Evolutionary conservation across 2,329 filamentous ascomycete genomes (phyloP).

Genomic region (Fusarium sublunatum): DNA sequence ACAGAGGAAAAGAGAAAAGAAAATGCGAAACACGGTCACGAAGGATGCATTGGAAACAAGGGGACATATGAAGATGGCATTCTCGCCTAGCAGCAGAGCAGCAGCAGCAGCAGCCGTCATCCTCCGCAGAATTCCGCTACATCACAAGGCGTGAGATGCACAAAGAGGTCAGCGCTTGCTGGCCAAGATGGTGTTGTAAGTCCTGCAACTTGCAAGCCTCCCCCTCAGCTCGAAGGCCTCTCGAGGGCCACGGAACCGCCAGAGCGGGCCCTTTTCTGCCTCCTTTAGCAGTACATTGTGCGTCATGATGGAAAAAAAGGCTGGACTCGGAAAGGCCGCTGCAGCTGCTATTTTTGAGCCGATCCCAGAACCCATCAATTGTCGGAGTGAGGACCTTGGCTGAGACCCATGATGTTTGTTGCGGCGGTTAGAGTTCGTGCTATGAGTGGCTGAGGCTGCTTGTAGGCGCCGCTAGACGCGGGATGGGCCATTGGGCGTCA

Average conservation of each 20-base stretch:
- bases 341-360: constrained; percentile 34
- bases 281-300: constrained; percentile 3
- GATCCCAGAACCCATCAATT: constrained; percentile 20
- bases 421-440: constrained; percentile 41
- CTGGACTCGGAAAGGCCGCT: constrained; percentile 20
- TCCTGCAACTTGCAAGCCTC: constrained; percentile 40
- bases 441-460: constrained; percentile 40
- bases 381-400: not conserved
- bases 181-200: constrained; percentile 23
- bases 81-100: constrained; percentile 14
- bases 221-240: constrained; percentile 30
- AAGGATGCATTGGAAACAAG: constrained; percentile 26
- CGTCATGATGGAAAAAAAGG: constrained; percentile 27
- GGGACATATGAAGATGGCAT: constrained; percentile 33
- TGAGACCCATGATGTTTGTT: constrained; percentile 36
- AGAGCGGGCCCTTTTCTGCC: constrained; percentile 23
- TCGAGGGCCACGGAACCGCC: constrained; percentile 29
- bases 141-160: not conserved
- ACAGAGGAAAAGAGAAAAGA: constrained; percentile 26
- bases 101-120: constrained; percentile 14
- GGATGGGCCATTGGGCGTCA: constrained; percentile 29
- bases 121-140: constrained; percentile 16
- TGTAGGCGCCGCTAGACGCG: constrained; percentile 38
- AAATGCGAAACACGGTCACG: constrained; percentile 34
- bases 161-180: constrained; percentile 37